Base-by-base conservation (phyloP, 2,329 filamentous ascomycete species). In the Xylaria sp. region DNA sequence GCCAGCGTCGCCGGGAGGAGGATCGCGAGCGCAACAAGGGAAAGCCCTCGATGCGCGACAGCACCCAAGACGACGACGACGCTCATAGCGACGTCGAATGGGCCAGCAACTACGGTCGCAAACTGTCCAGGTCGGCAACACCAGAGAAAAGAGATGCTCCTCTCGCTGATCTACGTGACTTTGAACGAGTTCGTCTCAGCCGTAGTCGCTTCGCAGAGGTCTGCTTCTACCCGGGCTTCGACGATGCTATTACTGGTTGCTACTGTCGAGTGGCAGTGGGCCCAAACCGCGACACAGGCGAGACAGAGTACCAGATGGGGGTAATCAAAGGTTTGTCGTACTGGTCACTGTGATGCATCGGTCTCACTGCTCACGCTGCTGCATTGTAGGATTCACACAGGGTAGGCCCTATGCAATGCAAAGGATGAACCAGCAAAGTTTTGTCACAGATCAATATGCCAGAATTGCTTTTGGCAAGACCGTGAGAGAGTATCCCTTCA, bases 191-290 rank as follows among this genome's bases (percentile, higher is more conserved):
- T 63, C 90, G 94, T 66, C 88, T 99, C 68, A 93, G 94, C 59
- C 89, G 96, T 71, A 92, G 89, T 74, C 92, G 94, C 77, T 97
- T 99, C 79, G 91, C 92, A 7, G 90, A 95, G 76, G 92, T 97
- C 65, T 98, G 94, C 85, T 97, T 97, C 83, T 95, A 94, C 74
- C 96, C 96, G 12, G 91, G 91, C 3, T 98, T 99, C 74, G 92
- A 97, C 65, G 84, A 92, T 9, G 87, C 92, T 37, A 92, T 98
- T 76, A 89, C 86, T 18, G 94, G 94, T 61, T 97, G 94, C 80
- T 99, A 92, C 79, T 91, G 91, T 46, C 92, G 96, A 61, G 89
- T 98, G 73, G 92, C 91, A 71, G 89, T 98, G 66, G 95, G 94
- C 0, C 87, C 91, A 13, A 92, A 97, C 77, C 88, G 88, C 12